Conservation (phyloP, 768 basidiomycete genomes). For the Plicaturopsis crispa region DNA sequence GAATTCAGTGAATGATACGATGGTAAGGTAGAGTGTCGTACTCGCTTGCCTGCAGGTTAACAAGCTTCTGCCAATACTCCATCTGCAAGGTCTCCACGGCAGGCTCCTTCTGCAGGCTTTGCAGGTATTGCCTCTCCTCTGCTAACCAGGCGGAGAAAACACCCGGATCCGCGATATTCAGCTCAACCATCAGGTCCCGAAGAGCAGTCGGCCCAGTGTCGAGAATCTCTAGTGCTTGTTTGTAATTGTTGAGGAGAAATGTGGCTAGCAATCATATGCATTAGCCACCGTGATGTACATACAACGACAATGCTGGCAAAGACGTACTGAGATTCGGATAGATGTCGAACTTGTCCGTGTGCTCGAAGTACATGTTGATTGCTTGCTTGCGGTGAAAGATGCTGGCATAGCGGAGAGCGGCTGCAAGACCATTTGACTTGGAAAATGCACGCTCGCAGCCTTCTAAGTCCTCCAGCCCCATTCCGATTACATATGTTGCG, state of each 20-base stretch:
- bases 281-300: background rate
- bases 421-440: slow-evolving; percentile 10
- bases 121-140: slow-evolving; percentile 13
- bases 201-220: background rate
- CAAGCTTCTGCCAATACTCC: slow-evolving; percentile 6
- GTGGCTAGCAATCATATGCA: slow-evolving; percentile 2
- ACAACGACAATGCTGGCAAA: background rate
- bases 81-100: slow-evolving; percentile 10
- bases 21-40: background rate
- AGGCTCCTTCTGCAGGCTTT: slow-evolving; percentile 10
- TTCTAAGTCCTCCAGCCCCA: slow-evolving; percentile 15
- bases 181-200: slow-evolving; percentile 2
- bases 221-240: slow-evolving; percentile 9
- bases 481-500: slow-evolving; percentile 8
- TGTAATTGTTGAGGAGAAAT: slow-evolving; percentile 12
- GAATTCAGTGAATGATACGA: background rate
- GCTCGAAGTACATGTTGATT: slow-evolving; percentile 5
- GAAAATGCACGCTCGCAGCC: slow-evolving; percentile 13
- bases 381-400: slow-evolving; percentile 14
- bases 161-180: slow-evolving; percentile 2
- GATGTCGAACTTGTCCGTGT: background rate
- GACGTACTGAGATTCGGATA: slow-evolving; percentile 1
- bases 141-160: slow-evolving; percentile 7
- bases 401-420: slow-evolving; percentile 8
- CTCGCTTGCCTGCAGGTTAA: background rate